Percentiles rank a stretch among this genome's conserved stretches.
These are phyloP conservation scores for Lomentospora prolificans DNA, from an alignment of 2,329 filamentous ascomycete genomes.

Conservation along the genomic window DNA sequence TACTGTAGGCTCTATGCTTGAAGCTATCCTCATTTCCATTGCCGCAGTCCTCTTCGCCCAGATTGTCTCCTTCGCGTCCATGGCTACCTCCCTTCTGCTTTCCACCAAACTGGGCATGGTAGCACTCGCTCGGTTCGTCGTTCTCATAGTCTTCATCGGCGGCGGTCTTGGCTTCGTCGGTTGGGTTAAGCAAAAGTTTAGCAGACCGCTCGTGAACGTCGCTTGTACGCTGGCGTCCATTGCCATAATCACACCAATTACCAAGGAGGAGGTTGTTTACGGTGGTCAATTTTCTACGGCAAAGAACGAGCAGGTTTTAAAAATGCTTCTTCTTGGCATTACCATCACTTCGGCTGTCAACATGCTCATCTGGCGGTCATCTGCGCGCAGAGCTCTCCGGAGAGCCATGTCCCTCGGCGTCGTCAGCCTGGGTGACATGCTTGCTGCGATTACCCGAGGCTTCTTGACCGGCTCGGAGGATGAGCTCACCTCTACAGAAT, in stretches of 20 bases:
- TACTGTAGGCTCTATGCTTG: conserved; percentile 79
- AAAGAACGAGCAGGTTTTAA: conserved; percentile 73
- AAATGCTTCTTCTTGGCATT: conserved; percentile 76
- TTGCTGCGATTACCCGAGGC: conserved; percentile 69
- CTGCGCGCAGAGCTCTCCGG: conserved; percentile 64
- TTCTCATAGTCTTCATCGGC: conserved; percentile 75
- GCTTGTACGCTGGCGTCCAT: conserved; percentile 79
- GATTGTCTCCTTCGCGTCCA: conserved; percentile 69
- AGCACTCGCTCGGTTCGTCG: conserved; percentile 64
- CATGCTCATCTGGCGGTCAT: conserved; percentile 66
- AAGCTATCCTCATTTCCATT: conserved; percentile 68
- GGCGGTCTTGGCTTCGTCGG: conserved; percentile 80
- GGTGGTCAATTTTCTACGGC: conserved; percentile 69
- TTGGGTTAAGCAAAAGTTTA: conserved; percentile 74
- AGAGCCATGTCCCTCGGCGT: conserved; percentile 58
- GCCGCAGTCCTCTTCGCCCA: conserved; percentile 64
- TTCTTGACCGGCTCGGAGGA: conserved; percentile 78
- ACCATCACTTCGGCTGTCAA: conserved; percentile 63
- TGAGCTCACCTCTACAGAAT: conserved; percentile 59
- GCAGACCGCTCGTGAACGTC: conserved; percentile 72
- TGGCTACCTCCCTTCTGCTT: conserved; percentile 79
- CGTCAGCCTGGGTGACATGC: conserved; percentile 67
- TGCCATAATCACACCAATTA: conserved; percentile 80
- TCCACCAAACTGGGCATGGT: conserved; percentile 56
- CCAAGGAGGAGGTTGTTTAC: conserved; percentile 83